Conservation (phyloP, 2,329 filamentous ascomycete genomes). For the Ambrosiella beaveri region DNA sequence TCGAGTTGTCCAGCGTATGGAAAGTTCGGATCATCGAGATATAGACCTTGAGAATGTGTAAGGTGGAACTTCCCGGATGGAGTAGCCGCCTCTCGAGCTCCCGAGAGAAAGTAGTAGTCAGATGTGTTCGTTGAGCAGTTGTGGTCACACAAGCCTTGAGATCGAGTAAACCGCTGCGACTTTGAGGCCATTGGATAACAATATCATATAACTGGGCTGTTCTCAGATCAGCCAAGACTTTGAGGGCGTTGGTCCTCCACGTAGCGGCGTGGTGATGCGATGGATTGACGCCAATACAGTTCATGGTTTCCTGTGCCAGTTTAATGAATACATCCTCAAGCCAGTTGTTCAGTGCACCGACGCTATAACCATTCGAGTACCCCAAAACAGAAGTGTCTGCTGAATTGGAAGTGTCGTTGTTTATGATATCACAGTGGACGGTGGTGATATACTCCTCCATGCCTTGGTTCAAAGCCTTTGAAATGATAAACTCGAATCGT, state of each 20-base stretch:
- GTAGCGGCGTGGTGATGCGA: slow-evolving; percentile 29
- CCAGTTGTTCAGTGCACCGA: slow-evolving; percentile 31
- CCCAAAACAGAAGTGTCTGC: neutral
- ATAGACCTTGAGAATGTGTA: slow-evolving; percentile 60
- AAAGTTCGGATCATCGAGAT: slow-evolving; percentile 66
- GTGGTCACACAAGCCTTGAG: slow-evolving; percentile 53
- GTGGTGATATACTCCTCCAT: slow-evolving; percentile 45
- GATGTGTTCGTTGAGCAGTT: slow-evolving; percentile 47
- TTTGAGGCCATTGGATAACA: slow-evolving; percentile 56
- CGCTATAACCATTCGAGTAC: neutral
- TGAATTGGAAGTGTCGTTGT: neutral
- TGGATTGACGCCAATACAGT: neutral
- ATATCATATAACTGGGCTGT: slow-evolving; percentile 65
- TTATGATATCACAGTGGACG: slow-evolving; percentile 30
- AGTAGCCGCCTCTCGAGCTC: slow-evolving; percentile 50
- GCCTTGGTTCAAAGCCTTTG: slow-evolving; percentile 49
- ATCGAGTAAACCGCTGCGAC: slow-evolving; percentile 55
- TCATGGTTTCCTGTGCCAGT: slow-evolving; percentile 22
- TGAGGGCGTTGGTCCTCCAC: slow-evolving; percentile 54
- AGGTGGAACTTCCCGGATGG: slow-evolving; percentile 58
- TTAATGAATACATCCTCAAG: slow-evolving; percentile 49
- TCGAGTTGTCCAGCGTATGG: slow-evolving; percentile 57
- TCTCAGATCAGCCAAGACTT: slow-evolving; percentile 49
- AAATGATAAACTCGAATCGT: slow-evolving; percentile 52
- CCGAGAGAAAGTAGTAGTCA: slow-evolving; percentile 52